Evolutionary conservation across 2,329 filamentous ascomycete genomes (phyloP).

Genomic region (Pestalotiopsis sp.): DNA sequence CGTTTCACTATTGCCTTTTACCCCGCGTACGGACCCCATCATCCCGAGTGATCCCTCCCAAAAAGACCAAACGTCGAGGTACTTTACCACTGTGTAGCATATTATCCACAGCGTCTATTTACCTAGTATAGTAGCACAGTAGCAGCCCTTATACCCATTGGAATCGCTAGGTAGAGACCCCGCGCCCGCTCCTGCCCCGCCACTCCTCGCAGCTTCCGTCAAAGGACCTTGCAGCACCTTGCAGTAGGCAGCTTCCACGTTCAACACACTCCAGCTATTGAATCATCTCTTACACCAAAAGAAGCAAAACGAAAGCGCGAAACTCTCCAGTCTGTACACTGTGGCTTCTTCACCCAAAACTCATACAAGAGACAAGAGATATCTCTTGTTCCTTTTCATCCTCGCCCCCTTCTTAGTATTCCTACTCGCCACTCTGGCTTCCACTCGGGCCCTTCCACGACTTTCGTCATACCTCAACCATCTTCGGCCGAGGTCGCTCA

Average conservation of each 20-base stretch:
- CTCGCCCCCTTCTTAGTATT: constrained; percentile 52
- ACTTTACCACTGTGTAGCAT: too few species aligned
- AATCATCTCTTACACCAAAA: not conserved
- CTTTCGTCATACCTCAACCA: constrained; percentile 61
- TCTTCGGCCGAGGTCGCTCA: constrained; percentile 43
- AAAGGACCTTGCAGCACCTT: constrained; percentile 5
- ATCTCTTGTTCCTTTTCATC: constrained; percentile 50
- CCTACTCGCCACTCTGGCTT: constrained; percentile 68
- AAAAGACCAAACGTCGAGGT: not conserved
- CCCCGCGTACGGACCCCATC: not conserved
- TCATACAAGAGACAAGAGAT: constrained; percentile 14
- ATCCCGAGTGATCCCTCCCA: not conserved
- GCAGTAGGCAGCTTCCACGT: not conserved
- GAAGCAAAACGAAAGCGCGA: not conserved
- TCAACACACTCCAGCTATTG: not conserved
- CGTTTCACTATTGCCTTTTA: not conserved
- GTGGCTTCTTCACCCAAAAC: constrained; percentile 9
- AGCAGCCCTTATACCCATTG: not conserved
- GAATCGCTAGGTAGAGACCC: not conserved
- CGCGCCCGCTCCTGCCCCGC: not conserved
- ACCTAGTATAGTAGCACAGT: too few species aligned
- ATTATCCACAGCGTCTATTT: too few species aligned
- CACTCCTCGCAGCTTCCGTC: not conserved
- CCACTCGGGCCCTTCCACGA: constrained; percentile 60
- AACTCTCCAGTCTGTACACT: not conserved